Base-by-base conservation (phyloP, 148 eudicot species). In the Chenopodium suecicum region DNA sequence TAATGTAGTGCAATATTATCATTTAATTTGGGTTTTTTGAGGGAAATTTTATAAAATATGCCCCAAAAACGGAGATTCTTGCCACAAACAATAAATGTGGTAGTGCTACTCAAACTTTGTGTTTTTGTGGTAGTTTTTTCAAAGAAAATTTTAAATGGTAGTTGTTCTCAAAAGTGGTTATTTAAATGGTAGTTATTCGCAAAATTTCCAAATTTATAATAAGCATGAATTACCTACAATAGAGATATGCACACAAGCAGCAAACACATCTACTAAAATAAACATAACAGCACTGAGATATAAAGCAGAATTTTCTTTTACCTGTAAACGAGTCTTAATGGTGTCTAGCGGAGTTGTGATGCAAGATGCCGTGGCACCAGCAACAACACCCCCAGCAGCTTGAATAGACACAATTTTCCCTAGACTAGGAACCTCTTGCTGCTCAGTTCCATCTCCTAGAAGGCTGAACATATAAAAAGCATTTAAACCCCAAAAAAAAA, bases 341-440 rank as follows among this genome's bases (percentile, higher is more conserved):
- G 99, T 96, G 80, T 96, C 99, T 83, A 96, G 70, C 46, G 99
- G 99, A 67, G 98, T 96, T 74, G 99, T 94, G 82, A 96, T 89
- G 87, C 88, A 94, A 79, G 99, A 91, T 80, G 98, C 95, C 20
- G 92, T 86, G 65, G 97, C 97, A 84, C 97, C 99, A 70, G 99
- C 99, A 79, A 86, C 77, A 75, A 97, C 86, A 79, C 99, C 99
- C 76, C 99, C 99, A 46, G 94, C 93, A 84, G 92, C 98, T 89
- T 97, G 99, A 84, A 94, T 94, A 79, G 86, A 73, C 73, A 90
- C 88, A 80, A 94, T 87, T 69, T 84, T 82, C 83, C 91, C 80
- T 65, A 79, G 67, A 79, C 89, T 90, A 77, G 99, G 97, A 83
- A 84, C 47, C 73, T 79, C 89, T 48, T 88, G 88, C 46, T 56